Evolutionary conservation across 768 basidiomycete species (phyloP).

Genomic region (Amanita inopinata): DNA sequence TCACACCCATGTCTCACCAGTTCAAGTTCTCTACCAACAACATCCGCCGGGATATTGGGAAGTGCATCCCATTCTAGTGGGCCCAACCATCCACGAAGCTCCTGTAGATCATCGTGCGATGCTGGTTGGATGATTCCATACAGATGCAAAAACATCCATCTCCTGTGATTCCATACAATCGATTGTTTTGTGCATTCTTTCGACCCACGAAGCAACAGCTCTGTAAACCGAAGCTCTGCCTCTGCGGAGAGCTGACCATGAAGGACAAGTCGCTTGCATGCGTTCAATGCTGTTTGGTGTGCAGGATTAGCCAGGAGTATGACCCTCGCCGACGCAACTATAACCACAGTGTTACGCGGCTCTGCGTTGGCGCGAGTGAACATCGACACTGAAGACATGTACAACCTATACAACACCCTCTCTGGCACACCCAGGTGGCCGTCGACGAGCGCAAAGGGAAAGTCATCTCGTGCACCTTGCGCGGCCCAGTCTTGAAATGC

Average conservation of each 20-base stretch:
- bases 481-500: slow-evolving; percentile 36
- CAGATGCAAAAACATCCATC: slow-evolving; percentile 44
- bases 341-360: slow-evolving; percentile 11
- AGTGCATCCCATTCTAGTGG: slow-evolving; percentile 18
- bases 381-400: slow-evolving; percentile 31
- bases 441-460: slow-evolving; percentile 48
- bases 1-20: slow-evolving; percentile 43
- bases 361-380: slow-evolving; percentile 20
- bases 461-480: slow-evolving; percentile 15
- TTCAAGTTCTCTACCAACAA: slow-evolving; percentile 37
- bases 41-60: slow-evolving; percentile 26
- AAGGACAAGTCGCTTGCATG: slow-evolving; percentile 44
- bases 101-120: not conserved
- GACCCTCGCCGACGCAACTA: slow-evolving; percentile 31
- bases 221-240: slow-evolving; percentile 39
- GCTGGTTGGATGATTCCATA: slow-evolving; percentile 14
- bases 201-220: slow-evolving; percentile 38
- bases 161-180: slow-evolving; percentile 60
- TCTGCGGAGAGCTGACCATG: slow-evolving; percentile 23
- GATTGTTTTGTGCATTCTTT: slow-evolving; percentile 55
- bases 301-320: slow-evolving; percentile 61
- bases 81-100: slow-evolving; percentile 15
- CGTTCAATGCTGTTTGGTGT: slow-evolving; percentile 58
- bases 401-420: slow-evolving; percentile 43
- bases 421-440: slow-evolving; percentile 58